Evolutionary conservation across 495 filamentous ascomycete genomes (phyloP).

Genomic region (Mycothermus thermophilus): DNA sequence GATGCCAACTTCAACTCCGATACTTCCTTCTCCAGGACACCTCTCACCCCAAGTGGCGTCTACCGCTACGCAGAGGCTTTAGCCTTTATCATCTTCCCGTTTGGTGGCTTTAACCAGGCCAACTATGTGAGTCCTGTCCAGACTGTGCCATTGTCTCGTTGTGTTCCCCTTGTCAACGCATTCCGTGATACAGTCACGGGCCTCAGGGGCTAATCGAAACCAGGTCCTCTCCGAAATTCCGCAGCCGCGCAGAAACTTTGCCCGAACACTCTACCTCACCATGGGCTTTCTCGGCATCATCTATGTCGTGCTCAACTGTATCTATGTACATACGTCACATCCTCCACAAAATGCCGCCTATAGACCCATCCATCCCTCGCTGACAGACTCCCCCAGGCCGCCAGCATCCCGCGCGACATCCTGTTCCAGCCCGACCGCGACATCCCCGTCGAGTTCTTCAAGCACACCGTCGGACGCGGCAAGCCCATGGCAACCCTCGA

Average conservation of each 20-base stretch:
- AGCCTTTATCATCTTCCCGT: conserved; percentile 10
- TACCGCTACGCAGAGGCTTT: conserved; percentile 29
- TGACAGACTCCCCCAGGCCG: conserved; percentile 6
- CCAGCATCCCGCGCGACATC: conserved; percentile 8
- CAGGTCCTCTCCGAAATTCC: conserved; percentile 13
- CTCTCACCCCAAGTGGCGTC: conserved; percentile 3
- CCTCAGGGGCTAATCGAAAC: neutral
- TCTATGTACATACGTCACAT: conserved; percentile 1
- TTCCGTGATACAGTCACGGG: neutral
- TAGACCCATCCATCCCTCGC: too few relatives aligned
- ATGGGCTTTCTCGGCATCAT: conserved; percentile 11
- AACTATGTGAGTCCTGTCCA: conserved; percentile 10
- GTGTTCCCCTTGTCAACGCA: too few relatives aligned
- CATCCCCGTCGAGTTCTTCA: conserved; percentile 10
- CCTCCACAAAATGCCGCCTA: too few relatives aligned
- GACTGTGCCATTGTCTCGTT: too few relatives aligned
- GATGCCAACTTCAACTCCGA: conserved; percentile 6
- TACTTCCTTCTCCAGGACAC: conserved; percentile 3
- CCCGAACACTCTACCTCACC: conserved; percentile 32
- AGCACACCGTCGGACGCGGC: conserved; percentile 5
- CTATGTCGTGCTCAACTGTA: conserved; percentile 2
- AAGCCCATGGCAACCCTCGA: conserved; percentile 1
- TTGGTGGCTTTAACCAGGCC: conserved; percentile 13
- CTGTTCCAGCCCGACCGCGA: conserved; percentile 7
- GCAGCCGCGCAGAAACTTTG: conserved; percentile 11